phyloP scores from a whole-genome alignment of 768 basidiomycete species.

The Mrakia gelida region DNA sequence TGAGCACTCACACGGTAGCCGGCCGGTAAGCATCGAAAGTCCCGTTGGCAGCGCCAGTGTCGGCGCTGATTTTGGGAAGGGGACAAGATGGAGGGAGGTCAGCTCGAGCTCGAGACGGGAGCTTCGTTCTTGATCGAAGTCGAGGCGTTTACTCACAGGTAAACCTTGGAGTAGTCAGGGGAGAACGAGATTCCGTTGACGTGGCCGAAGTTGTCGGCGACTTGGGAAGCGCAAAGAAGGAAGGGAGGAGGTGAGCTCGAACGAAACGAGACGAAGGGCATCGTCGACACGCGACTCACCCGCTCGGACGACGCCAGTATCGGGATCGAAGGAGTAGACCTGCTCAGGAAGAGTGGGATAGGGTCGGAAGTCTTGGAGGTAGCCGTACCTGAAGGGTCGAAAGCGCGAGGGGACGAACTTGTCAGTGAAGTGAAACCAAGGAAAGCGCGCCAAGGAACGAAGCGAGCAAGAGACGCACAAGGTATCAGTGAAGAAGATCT shows the following conservation, averaged over 20 bases:
- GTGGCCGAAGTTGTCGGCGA: slow-evolving; percentile 70
- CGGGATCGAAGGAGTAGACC: slow-evolving; percentile 70
- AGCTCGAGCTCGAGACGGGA: neutral
- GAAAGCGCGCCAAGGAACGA: slow-evolving; percentile 45
- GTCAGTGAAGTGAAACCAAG: neutral
- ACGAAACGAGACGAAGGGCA: neutral
- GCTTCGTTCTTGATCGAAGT: neutral
- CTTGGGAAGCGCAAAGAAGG: slow-evolving; percentile 45
- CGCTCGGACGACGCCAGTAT: slow-evolving; percentile 56
- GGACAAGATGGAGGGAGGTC: slow-evolving; percentile 59
- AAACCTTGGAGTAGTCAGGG: slow-evolving; percentile 9
- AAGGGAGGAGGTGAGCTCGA: neutral
- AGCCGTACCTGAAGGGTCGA: slow-evolving; percentile 48
- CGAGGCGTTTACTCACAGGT: neutral
- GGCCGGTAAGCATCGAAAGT: slow-evolving; percentile 51
- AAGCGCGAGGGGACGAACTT: neutral
- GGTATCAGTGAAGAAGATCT: slow-evolving; percentile 70
- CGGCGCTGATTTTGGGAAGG: slow-evolving; percentile 41
- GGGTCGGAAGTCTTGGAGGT: slow-evolving; percentile 62
- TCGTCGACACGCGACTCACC: neutral
- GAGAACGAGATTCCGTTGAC: slow-evolving; percentile 52
- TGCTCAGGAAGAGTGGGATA: slow-evolving; percentile 64
- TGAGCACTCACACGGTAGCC: slow-evolving; percentile 58
- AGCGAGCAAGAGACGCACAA: slow-evolving; percentile 38
- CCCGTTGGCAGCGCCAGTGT: slow-evolving; percentile 35